These are phyloP conservation scores for Cladorrhinum sp. DNA, from an alignment of 2,329 filamentous ascomycete species.

Conservation along the genomic window DNA sequence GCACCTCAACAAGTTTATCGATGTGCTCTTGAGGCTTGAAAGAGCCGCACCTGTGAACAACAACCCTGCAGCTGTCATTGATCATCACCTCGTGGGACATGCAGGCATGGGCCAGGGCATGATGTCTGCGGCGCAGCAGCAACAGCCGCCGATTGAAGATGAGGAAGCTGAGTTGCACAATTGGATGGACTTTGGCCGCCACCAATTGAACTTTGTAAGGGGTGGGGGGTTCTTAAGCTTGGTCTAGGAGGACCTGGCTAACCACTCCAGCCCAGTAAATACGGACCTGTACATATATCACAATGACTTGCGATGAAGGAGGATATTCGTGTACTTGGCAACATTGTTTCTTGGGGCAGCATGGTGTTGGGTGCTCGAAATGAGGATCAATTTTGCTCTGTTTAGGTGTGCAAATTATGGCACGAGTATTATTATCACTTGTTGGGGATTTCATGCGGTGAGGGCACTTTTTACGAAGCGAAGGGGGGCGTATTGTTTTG, in stretches of 20 bases:
- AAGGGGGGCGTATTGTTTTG: too few species aligned
- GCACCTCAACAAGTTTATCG: constrained; percentile 68
- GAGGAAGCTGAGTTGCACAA: constrained; percentile 73
- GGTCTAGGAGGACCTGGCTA: constrained; percentile 23
- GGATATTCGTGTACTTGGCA: too few species aligned
- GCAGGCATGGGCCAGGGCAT: not conserved
- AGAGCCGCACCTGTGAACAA: constrained; percentile 46
- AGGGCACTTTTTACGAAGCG: too few species aligned
- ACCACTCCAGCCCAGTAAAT: too few species aligned
- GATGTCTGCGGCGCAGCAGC: not conserved
- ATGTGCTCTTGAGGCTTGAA: constrained; percentile 72
- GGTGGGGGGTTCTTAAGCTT: constrained; percentile 29
- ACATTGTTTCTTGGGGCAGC: too few species aligned
- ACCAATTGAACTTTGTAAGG: constrained; percentile 57
- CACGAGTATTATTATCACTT: too few species aligned
- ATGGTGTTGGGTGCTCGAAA: too few species aligned
- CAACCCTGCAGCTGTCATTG: not conserved
- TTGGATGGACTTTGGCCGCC: constrained; percentile 78
- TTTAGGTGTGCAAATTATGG: too few species aligned
- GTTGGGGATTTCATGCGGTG: too few species aligned
- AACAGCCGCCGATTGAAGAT: constrained; percentile 41
- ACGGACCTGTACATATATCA: too few species aligned
- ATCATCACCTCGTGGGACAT: not conserved
- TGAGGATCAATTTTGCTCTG: too few species aligned
- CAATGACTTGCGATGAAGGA: too few species aligned